Evolutionary conservation across 495 filamentous ascomycete species (phyloP), one percentile per base, ranked within the genome.

Genomic region (Sordaria brevicollis): DNA sequence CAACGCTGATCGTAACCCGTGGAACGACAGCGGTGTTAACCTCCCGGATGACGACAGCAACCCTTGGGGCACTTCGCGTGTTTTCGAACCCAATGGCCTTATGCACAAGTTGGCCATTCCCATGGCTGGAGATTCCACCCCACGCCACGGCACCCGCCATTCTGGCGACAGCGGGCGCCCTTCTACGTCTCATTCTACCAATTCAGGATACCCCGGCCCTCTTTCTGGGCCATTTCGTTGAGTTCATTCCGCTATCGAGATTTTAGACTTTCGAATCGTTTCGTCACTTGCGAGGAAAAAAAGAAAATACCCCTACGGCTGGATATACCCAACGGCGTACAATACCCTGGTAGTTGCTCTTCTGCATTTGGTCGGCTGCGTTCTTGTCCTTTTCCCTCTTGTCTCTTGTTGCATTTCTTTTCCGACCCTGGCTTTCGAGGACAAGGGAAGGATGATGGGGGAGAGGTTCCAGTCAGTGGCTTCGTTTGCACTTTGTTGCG

Each of bases 21-120:
- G 94, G 94, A 96, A 97, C 78, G 94, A 97, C 81, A 94, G 91
- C 73, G 94, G 93, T 70, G 91, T 97, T 76, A 96, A 96, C 77
- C 90, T 97, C 73, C 83, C 91, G 71, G 93, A 97, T 76, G 93
- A 96, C 65, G 92, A 94, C 69, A 79, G 84, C 74, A 87, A 89
- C 76, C 87, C 86, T 71, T 88, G 90, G 81, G 83, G 85, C 80
- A 80, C 72, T 6, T 83, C 81, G 78, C 88, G 85, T 77, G 84
- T 85, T 75, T 85, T 85, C 71, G 82, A 82, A 77, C 79, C 79
- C 77, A 88, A 85, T 79, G 87, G 85, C 76, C 80, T 81, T 77
- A 89, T 90, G 79, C 78, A 79, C 87, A 91, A 90, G 83, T 85
- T 82, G 74, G 82, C 79, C 81, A 86, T 89, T 49, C 87, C 88